Conservation (phyloP, 768 basidiomycete genomes). For the Sarcodon aspratus region DNA sequence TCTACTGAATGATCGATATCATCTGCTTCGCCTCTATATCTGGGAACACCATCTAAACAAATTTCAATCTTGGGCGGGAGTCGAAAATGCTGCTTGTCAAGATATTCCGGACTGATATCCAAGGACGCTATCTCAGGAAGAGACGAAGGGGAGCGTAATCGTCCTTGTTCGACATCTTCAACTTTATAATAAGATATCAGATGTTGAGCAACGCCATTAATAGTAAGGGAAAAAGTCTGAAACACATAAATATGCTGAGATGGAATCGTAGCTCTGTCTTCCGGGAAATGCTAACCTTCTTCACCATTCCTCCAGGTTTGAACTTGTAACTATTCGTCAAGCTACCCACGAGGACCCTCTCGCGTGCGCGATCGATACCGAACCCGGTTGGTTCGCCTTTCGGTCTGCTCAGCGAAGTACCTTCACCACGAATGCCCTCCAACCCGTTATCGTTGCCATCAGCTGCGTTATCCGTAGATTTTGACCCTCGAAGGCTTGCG, state of each 20-base stretch:
- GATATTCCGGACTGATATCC: slow-evolving; percentile 78
- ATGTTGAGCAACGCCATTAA: slow-evolving; percentile 79
- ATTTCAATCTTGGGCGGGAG: slow-evolving; percentile 84
- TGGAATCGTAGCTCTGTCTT: not conserved
- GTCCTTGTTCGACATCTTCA: slow-evolving; percentile 82
- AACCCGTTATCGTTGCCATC: slow-evolving; percentile 5
- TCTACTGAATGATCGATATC: slow-evolving; percentile 25
- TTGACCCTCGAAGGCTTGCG: slow-evolving; percentile 30
- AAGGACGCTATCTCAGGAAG: slow-evolving; percentile 79
- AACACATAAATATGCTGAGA: slow-evolving; percentile 3
- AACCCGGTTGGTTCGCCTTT: slow-evolving; percentile 35
- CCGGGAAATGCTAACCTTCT: slow-evolving; percentile 58
- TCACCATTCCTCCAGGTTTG: slow-evolving; percentile 89
- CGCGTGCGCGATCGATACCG: slow-evolving; percentile 59
- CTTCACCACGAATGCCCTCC: slow-evolving; percentile 15
- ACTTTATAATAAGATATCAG: slow-evolving; percentile 92
- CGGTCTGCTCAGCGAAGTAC: slow-evolving; percentile 48
- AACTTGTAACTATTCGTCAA: slow-evolving; percentile 91
- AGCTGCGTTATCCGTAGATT: not conserved
- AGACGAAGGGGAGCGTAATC: slow-evolving; percentile 79
- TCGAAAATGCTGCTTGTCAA: slow-evolving; percentile 86
- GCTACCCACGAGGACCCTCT: slow-evolving; percentile 79
- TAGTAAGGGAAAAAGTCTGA: slow-evolving; percentile 86
- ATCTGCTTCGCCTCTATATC: slow-evolving; percentile 79
- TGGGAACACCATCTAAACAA: slow-evolving; percentile 69